Base-by-base conservation (phyloP, 2,329 filamentous ascomycete species). In the Penicillium sp. region DNA sequence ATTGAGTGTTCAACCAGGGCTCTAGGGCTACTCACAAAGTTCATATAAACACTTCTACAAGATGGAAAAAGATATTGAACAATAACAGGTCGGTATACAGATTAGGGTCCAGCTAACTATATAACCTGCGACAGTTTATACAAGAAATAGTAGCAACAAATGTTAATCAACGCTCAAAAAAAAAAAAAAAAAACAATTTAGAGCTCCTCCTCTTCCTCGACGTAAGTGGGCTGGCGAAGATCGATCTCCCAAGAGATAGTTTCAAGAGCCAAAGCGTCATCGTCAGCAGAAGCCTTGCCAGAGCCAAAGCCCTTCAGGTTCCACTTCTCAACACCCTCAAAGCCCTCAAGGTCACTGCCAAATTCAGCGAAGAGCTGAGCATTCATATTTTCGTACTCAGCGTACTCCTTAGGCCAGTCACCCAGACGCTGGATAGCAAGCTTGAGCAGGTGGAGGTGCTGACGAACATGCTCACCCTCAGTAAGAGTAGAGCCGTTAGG, bases 241-340 rank as follows among this genome's bases (percentile, higher is more conserved):
- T 52, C 56, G 29, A 71, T 57, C 49, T 68, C 67, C 69, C 69
- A 72, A 33, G 49, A 51, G n/a, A 55, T 59, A 22, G 63, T 51
- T 6, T 66, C 54, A 6, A 58, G 26, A 26, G 63, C 52, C 49
- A 73, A 40, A 15, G 63, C 49, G 49, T 73, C 69, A 20, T 69
- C 59, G 8, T 69, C 60, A 25, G 66, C 68, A 63, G 79, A 74
- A n/a, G 78, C 78, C 69, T 79, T 79, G 4, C 79, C 79, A n/a
- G 60, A 55, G 2, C 78, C 78, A 59, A 75, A 79, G 1, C 62
- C 69, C 66, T 79, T 77, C 12, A 76, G 66, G 53, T 72, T 67
- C 79, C 78, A 80, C 70, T 77, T 79, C 69, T 79, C 77, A 1
- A 77, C 73, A 5, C 76, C 77, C 59, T 77, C 72, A 2, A 72